Evolutionary conservation across 768 basidiomycete species (phyloP), one percentile per base, ranked within the genome.

Genomic region (Podaxis mareebaensis): DNA sequence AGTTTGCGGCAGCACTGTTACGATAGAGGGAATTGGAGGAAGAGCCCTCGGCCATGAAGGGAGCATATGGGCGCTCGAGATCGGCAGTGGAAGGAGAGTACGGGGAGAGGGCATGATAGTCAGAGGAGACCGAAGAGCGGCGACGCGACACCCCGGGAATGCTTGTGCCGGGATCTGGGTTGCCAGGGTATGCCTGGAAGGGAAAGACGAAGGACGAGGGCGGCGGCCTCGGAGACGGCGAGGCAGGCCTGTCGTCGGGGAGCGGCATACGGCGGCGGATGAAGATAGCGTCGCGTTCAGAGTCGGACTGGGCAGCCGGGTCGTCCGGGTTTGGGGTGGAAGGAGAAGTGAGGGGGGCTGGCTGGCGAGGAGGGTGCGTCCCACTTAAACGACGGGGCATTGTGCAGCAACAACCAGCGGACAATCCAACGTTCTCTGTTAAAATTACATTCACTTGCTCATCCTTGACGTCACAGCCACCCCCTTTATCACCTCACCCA

Each of bases 121-220:
- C 61, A 30, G 40, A 69, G 54, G 63, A 58, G 52, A 60, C 66
- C n/a, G 76, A 77, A 7, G 81, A 77, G 13, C 78, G 77, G 15
- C 71, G 52, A 26, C 53, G 38, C 61, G 40, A 46, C 10, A 64
- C 10, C 28, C 73, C 67, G 33, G 84, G 78, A 53, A 82, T 70
- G 17, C 75, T 67, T 0, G 77, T 78, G 13, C 82, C 76, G 0
- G 87, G 85, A 68, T 89, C 89, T 8, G 88, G 85, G 71, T 88
- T 90, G 15, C 88, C 87, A 0, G 83, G 78, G 69, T 90, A 81
- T 0, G 83, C 81, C 69, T 88, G 84, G 78, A 86, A 88, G 13
- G 87, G 87, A 49, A 76, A 80, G 15, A 73, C 56, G 36, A 75
- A 79, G 0, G 76, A 73, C 2, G 77, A 76, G 1, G 78, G 78